Conservation (phyloP, 129 eudicot genomes). For the Smallanthus sonchifolius region DNA sequence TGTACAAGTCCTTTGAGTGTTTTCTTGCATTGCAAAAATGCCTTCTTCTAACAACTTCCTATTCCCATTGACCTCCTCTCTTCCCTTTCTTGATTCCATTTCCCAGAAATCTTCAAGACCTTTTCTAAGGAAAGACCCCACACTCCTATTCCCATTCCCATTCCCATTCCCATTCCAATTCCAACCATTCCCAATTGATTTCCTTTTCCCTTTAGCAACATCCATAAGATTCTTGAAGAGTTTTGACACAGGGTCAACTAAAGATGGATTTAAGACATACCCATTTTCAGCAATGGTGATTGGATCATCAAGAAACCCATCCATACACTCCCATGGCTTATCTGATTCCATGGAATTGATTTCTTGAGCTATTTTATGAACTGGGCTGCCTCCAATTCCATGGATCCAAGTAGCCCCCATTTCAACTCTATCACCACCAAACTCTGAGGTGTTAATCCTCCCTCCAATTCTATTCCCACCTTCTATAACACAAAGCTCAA, state of each 20-base stretch:
- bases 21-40: constrained; percentile 68
- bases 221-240: constrained; percentile 62
- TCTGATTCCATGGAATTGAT: constrained; percentile 47
- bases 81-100: constrained; percentile 21
- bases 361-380: constrained; percentile 68
- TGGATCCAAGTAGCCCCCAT: constrained; percentile 98
- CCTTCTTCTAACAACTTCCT: constrained; percentile 57
- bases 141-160: constrained; percentile 30
- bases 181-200: constrained; percentile 11
- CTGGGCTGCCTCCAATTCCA: constrained; percentile 81
- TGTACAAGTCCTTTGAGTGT: constrained; percentile 67
- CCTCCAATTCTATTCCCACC: constrained; percentile 92
- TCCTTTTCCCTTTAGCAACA: constrained; percentile 49
- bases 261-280: constrained; percentile 36
- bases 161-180: constrained; percentile 8
- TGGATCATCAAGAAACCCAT: constrained; percentile 54
- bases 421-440: constrained; percentile 83
- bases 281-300: constrained; percentile 70
- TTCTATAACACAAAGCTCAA: constrained; percentile 70
- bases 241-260: constrained; percentile 51
- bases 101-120: constrained; percentile 58
- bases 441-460: constrained; percentile 70
- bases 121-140: constrained; percentile 54
- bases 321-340: constrained; percentile 94
- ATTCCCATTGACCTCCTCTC: constrained; percentile 14